Evolutionary conservation across 1,284 basidiomycete species (phyloP).

Genomic region (Ustilago nuda): DNA sequence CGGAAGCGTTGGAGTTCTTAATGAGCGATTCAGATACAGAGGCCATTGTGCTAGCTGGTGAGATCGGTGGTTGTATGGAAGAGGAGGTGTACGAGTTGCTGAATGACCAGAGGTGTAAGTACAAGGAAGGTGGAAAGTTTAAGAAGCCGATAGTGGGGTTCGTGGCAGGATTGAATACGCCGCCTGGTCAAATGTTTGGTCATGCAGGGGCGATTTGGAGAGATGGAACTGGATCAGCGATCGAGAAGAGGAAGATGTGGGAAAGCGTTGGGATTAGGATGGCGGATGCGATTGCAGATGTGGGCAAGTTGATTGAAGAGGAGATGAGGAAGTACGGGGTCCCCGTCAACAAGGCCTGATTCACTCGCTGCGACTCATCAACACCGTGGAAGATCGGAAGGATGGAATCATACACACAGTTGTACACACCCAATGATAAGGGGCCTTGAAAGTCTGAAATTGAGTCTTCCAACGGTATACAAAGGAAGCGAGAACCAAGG

Average conservation of each 20-base stretch:
- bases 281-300: constrained; percentile 50
- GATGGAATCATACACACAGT: background rate
- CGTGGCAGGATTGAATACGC: constrained; percentile 52
- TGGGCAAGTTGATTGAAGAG: constrained; percentile 36
- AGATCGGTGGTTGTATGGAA: constrained; percentile 62
- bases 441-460: background rate
- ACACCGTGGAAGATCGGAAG: background rate
- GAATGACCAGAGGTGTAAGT: constrained; percentile 24
- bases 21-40: constrained; percentile 36
- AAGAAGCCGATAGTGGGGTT: constrained; percentile 60
- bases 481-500: background rate
- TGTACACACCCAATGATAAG: background rate
- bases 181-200: constrained; percentile 57
- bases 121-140: constrained; percentile 21
- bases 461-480: background rate
- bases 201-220: constrained; percentile 60
- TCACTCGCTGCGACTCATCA: background rate
- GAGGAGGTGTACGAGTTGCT: constrained; percentile 55
- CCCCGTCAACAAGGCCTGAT: background rate
- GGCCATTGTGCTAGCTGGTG: constrained; percentile 55
- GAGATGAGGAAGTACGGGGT: constrained; percentile 32
- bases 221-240: constrained; percentile 43
- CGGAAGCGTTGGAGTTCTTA: constrained; percentile 59
- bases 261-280: constrained; percentile 42
- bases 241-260: constrained; percentile 51